phyloP scores from a whole-genome alignment of 2,329 filamentous ascomycete genomes.

The Nannizziopsis arthrosporioides region DNA sequence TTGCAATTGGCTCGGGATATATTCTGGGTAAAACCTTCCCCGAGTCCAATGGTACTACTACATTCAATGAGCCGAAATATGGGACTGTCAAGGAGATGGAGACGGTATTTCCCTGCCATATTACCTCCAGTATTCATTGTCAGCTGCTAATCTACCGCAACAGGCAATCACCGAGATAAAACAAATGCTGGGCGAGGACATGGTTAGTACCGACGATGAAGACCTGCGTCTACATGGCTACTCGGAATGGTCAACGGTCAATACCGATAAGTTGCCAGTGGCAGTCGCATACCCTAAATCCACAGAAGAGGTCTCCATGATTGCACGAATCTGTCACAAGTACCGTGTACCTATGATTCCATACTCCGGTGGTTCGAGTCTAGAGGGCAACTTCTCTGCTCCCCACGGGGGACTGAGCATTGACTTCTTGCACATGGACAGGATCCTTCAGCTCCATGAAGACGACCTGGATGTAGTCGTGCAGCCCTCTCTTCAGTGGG shows the following conservation, averaged over 20 bases:
- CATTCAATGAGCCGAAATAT: conserved; percentile 26
- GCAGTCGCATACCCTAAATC: conserved; percentile 53
- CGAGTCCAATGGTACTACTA: conserved; percentile 21
- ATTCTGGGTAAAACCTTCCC: conserved; percentile 37
- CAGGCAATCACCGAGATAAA: conserved; percentile 48
- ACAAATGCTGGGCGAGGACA: conserved; percentile 43
- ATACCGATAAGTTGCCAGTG: conserved; percentile 51
- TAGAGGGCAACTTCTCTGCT: conserved; percentile 84
- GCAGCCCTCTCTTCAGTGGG: conserved; percentile 86
- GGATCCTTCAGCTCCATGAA: conserved; percentile 65
- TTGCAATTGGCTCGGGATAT: conserved; percentile 44
- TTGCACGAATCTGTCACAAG: conserved; percentile 62
- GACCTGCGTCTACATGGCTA: conserved; percentile 54
- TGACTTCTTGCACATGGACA: conserved; percentile 80
- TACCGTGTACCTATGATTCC: conserved; percentile 75
- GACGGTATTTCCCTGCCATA: conserved; percentile 24
- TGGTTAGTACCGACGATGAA: conserved; percentile 52
- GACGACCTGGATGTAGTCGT: conserved; percentile 89
- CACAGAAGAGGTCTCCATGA: conserved; percentile 52
- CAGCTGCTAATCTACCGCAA: conserved; percentile 1
- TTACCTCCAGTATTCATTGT: neutral
- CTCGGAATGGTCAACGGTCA: conserved; percentile 60
- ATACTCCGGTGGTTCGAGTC: conserved; percentile 72
- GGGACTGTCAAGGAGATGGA: conserved; percentile 30
- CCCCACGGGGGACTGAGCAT: conserved; percentile 79